Base-by-base conservation (phyloP, 306 rosid genomes). In the Crotalaria pallida region DNA sequence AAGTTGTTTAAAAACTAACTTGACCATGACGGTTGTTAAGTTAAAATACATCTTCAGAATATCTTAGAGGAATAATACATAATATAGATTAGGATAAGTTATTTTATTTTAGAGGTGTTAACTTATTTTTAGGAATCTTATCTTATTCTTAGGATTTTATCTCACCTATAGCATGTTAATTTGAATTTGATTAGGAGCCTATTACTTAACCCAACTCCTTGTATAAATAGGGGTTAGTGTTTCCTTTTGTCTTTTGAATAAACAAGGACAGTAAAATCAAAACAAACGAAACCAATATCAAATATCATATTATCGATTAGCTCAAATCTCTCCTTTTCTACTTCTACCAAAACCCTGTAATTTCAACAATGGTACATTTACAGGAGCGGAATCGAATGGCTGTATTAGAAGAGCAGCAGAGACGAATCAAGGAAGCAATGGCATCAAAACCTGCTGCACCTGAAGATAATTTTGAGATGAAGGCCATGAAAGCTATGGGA, bases 401-500 rank as follows among this genome's bases (percentile, higher is more conserved):
- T 58, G 95, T 91, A 55, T 49, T 80, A 56, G 92, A 88, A 80
- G 97, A 93, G 78, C 95, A 88, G 63, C 96, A 85, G 77, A 88
- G 85, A 72, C 84, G 91, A 75, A 77, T 87, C 21, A 81, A 85
- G 83, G 95, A 88, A 81, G 96, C 95, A 53, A 78, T 88, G 85
- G 88, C 94, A 45, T 81, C 92, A 24, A 88, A 85, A 82, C 87
- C 96, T 65, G 83, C 92, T 78, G 92, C 95, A 31, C 58, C 86
- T 21, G 97, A 88, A 79, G 98, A 90, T 77, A 81, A 90, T 81
- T 83, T 90, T 24, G 96, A 94, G 86, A 73, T 83, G 86, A 94
- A 91, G 69, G 97, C 97, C 69, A 74, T 89, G 76, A 94, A 91
- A 84, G 85, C 85, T 47, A 94, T 94, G 98, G 98, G 98, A 57